Percentiles rank a stretch among this genome's conserved stretches.
phyloP scores from a whole-genome alignment of 148 eudicot genomes.

The Heliamphora exappendiculata region DNA sequence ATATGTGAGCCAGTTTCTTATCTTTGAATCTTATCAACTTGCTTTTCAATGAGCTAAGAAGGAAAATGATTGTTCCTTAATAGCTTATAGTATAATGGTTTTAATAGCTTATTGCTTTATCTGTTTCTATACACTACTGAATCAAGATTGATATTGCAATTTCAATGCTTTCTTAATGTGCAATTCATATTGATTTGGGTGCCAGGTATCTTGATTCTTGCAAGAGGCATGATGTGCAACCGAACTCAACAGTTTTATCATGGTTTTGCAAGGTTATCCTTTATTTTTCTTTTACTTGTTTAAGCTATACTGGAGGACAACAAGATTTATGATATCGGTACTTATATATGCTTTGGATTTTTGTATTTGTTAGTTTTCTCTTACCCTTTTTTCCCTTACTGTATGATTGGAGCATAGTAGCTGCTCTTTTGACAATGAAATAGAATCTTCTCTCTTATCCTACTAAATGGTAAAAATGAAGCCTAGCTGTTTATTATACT shows the following conservation, averaged over 20 bases:
- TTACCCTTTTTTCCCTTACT: background rate
- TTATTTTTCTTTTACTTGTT: background rate
- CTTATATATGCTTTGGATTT: background rate
- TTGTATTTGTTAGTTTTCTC: background rate
- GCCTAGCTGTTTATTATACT: background rate
- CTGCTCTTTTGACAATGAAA: background rate
- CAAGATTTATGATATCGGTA: background rate
- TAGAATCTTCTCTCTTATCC: background rate
- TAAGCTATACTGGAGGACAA: background rate
- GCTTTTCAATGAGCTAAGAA: background rate
- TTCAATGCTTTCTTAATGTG: background rate
- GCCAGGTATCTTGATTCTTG: conserved; percentile 45
- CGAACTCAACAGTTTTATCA: conserved; percentile 32
- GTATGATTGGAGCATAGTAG: background rate
- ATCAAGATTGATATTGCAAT: background rate
- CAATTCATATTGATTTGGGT: conserved; percentile 5
- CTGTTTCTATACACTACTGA: background rate
- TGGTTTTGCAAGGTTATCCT: conserved; percentile 42
- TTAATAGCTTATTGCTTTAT: background rate
- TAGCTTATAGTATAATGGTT: background rate
- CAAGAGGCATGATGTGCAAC: conserved; percentile 37
- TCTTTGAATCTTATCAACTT: background rate
- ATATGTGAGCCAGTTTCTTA: background rate
- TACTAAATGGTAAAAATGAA: background rate
- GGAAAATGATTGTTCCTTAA: background rate